Conservation (phyloP, 1,284 basidiomycete genomes). For the Xerocomus nothofagi region DNA sequence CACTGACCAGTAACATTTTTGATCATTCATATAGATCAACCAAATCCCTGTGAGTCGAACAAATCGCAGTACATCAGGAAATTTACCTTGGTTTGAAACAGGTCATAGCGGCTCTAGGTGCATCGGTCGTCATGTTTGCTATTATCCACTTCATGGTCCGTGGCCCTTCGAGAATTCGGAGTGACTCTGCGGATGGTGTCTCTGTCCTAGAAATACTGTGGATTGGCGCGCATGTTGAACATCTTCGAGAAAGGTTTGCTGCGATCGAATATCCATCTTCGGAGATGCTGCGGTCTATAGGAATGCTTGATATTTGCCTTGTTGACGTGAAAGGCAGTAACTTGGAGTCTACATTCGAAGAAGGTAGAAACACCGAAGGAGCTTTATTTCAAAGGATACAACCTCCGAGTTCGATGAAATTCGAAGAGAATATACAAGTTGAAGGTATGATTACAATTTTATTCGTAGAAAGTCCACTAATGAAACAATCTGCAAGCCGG, state of each 20-base stretch:
- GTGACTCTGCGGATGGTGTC: no score
- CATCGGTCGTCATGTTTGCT: no score
- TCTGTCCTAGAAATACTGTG: constrained; percentile 1
- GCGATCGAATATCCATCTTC: neutral
- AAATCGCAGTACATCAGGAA: no score
- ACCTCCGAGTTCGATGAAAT: no score
- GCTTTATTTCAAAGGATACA: neutral
- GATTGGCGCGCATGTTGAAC: neutral
- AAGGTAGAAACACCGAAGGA: neutral
- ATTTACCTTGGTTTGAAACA: no score
- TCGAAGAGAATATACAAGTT: neutral
- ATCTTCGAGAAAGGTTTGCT: neutral
- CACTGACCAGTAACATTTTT: no score
- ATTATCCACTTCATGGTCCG: no score
- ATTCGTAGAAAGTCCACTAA: neutral
- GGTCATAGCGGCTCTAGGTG: no score
- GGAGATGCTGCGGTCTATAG: neutral
- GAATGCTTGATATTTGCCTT: neutral
- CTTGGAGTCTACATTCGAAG: neutral
- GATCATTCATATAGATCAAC: no score
- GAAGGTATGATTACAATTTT: neutral
- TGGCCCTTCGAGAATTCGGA: no score
- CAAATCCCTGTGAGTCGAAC: no score
- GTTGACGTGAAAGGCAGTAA: neutral
- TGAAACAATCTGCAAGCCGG: neutral